These are phyloP conservation scores for Yamadazyma conglobata DNA, from an alignment of 1,139 yeast genomes.

Conservation along the genomic window DNA sequence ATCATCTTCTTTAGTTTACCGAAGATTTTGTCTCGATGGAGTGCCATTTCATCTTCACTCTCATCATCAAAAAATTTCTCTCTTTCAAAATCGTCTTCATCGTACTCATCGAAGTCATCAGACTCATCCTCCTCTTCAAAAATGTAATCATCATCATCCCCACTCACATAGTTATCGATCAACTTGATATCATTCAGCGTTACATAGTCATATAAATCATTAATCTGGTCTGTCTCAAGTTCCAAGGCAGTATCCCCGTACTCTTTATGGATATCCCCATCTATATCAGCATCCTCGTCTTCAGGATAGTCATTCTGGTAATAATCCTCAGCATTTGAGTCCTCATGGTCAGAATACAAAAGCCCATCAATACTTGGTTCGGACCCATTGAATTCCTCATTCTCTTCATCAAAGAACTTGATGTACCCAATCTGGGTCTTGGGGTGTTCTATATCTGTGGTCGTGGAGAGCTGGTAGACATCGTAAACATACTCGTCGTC, in stretches of 20 bases:
- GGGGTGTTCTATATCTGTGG: conserved; percentile 53
- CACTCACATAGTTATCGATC: conserved; percentile 22
- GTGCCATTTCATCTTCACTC: conserved; percentile 56
- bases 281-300: conserved; percentile 68
- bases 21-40: conserved; percentile 61
- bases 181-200: conserved; percentile 18
- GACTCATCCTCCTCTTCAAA: conserved; percentile 19
- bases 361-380: conserved; percentile 46
- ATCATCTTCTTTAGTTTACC: conserved; percentile 53
- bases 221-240: conserved; percentile 23
- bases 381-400: conserved; percentile 23
- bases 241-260: conserved; percentile 14
- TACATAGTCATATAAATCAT: conserved; percentile 21
- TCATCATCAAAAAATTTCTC: conserved; percentile 42
- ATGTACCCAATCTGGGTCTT: conserved; percentile 60
- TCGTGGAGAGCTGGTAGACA: conserved; percentile 54
- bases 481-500: conserved; percentile 88
- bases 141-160: conserved; percentile 17
- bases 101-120: conserved; percentile 21
- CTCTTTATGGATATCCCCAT: conserved; percentile 26
- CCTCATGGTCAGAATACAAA: conserved; percentile 38
- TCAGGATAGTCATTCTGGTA: conserved; percentile 95
- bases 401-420: conserved; percentile 64
- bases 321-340: conserved; percentile 73
- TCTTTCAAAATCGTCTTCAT: conserved; percentile 17